A percentile compares a stretch with the other conserved stretches of the same genome.
phyloP scores from a whole-genome alignment of 495 filamentous ascomycete genomes.

The Hypoxylon fuscum region DNA sequence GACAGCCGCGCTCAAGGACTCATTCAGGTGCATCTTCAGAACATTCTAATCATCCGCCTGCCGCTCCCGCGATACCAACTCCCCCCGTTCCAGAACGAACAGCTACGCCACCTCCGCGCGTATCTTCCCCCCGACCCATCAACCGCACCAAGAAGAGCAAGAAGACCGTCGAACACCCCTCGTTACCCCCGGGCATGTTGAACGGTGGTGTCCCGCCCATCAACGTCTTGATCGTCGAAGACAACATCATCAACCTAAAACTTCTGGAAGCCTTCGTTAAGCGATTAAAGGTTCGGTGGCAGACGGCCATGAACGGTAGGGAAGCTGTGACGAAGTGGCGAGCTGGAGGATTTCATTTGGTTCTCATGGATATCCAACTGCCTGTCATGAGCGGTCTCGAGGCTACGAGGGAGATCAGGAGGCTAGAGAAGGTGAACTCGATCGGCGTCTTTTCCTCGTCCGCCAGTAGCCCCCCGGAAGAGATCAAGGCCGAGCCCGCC shows the following conservation, averaged over 20 bases:
- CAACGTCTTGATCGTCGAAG: conserved; percentile 97
- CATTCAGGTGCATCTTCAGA: conserved; percentile 63
- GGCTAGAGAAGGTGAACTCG: conserved; percentile 86
- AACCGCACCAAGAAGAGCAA: conserved; percentile 62
- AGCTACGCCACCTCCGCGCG: conserved; percentile 66
- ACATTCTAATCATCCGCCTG: conserved; percentile 45
- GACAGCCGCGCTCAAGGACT: conserved; percentile 54
- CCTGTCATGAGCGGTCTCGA: conserved; percentile 97
- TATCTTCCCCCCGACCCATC: conserved; percentile 65
- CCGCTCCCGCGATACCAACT: conserved; percentile 43
- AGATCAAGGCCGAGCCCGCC: conserved; percentile 44
- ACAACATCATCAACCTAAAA: conserved; percentile 96
- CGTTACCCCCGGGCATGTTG: conserved; percentile 71
- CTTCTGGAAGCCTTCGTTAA: conserved; percentile 97
- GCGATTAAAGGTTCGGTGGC: conserved; percentile 95
- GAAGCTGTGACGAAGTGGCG: conserved; percentile 95
- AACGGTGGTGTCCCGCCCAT: conserved; percentile 92
- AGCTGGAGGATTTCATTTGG: conserved; percentile 92
- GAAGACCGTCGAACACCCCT: conserved; percentile 59
- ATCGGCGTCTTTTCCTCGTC: conserved; percentile 81
- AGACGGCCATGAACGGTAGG: conserved; percentile 91
- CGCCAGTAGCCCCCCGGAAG: conserved; percentile 53
- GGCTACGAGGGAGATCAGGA: conserved; percentile 94
- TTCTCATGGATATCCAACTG: conserved; percentile 98
- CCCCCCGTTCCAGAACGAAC: conserved; percentile 44